Conservation (phyloP, 495 filamentous ascomycete species). For the Lichina pygmaea region DNA sequence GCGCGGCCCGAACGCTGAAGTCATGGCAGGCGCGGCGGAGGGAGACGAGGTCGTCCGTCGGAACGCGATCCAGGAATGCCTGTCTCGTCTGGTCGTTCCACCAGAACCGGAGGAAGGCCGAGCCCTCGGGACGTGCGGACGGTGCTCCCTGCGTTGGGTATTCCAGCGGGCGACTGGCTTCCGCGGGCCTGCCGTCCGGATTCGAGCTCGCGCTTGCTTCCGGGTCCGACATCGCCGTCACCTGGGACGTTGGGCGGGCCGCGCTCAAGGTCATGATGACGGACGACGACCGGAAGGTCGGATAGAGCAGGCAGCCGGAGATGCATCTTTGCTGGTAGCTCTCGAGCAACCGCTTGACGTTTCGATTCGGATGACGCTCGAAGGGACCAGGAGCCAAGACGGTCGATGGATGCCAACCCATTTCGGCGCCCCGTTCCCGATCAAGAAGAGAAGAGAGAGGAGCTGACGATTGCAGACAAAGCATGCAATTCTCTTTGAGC, state of each 20-base stretch:
- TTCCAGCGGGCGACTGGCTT: background rate
- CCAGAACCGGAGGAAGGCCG: conserved; percentile 23
- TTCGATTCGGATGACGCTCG: background rate
- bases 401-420: background rate
- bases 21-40: conserved; percentile 25
- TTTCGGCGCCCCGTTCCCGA: background rate
- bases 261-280: background rate
- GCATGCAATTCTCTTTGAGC: no score
- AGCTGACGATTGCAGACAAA: no score
- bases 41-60: conserved; percentile 16
- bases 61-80: conserved; percentile 14
- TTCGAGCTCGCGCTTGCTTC: background rate
- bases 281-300: background rate
- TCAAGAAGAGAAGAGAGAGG: no score
- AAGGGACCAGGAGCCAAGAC: background rate
- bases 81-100: conserved; percentile 18
- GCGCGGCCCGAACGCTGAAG: conserved; percentile 19
- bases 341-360: background rate
- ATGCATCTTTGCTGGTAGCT: background rate
- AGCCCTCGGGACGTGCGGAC: conserved; percentile 1
- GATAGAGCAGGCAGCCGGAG: background rate
- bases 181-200: background rate
- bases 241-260: background rate
- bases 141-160: background rate
- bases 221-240: background rate